These are phyloP conservation scores for Pontederia crassipes DNA, from an alignment of 176 grass and related monocot genomes.

Conservation along the genomic window DNA sequence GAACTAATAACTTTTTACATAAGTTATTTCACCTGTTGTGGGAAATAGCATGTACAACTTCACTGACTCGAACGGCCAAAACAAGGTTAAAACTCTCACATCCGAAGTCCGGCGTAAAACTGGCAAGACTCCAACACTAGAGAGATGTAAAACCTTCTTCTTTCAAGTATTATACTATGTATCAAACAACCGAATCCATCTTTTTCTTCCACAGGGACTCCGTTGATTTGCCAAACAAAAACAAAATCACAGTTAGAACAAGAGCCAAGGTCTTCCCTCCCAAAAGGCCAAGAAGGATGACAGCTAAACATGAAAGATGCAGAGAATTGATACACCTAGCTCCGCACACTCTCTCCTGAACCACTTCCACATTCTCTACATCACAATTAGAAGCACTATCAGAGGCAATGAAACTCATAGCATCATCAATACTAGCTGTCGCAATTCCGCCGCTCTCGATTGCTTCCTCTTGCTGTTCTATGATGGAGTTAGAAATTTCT, in stretches of 20 bases:
- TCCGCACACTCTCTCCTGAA: not conserved
- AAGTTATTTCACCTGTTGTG: not conserved
- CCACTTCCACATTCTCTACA: not conserved
- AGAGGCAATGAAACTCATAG: slow-evolving; percentile 7
- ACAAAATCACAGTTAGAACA: slow-evolving; percentile 42
- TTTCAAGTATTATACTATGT: not conserved
- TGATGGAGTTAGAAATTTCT: not conserved
- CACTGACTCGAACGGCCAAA: not conserved
- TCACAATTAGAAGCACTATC: not conserved
- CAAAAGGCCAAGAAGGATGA: slow-evolving; percentile 47
- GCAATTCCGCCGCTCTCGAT: not conserved
- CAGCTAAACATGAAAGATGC: slow-evolving; percentile 13
- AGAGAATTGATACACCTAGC: slow-evolving; percentile 13
- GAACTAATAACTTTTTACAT: no score
- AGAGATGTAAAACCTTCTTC: not conserved
- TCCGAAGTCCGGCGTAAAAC: not conserved
- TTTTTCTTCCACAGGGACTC: slow-evolving; percentile 18
- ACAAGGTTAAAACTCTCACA: not conserved
- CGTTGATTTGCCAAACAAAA: slow-evolving; percentile 21
- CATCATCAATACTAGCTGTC: slow-evolving; percentile 5
- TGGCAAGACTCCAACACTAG: not conserved
- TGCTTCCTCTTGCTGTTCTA: slow-evolving; percentile 10
- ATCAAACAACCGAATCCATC: slow-evolving; percentile 5
- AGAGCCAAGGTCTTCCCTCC: slow-evolving; percentile 49
- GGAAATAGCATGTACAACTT: not conserved